Percentiles rank a stretch among this genome's conserved stretches.
These are phyloP conservation scores for Alternaria sp. DNA, from an alignment of 2,329 filamentous ascomycete species.

Conservation along the genomic window DNA sequence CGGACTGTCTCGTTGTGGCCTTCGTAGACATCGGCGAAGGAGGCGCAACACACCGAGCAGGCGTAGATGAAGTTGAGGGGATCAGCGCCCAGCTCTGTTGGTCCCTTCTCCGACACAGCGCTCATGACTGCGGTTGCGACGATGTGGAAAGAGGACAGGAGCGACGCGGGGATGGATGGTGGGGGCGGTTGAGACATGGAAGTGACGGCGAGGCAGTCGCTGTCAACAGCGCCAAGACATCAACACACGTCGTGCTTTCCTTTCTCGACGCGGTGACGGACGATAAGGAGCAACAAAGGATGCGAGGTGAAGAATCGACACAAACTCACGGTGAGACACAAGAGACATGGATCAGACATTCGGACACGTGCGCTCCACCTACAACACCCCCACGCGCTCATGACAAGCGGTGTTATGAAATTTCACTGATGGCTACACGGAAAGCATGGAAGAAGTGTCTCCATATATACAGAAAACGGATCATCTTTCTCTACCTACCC, in stretches of 20 bases:
- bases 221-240: conserved; percentile 25
- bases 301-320: background rate
- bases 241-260: conserved; percentile 10
- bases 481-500: conserved; percentile 16
- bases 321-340: background rate
- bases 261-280: background rate
- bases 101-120: conserved; percentile 11
- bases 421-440: background rate
- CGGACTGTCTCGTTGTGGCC: conserved; percentile 44
- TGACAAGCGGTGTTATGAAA: background rate
- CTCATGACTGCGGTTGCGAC: conserved; percentile 16
- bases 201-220: conserved; percentile 18
- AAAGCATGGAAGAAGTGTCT: conserved; percentile 19
- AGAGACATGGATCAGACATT: background rate
- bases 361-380: background rate
- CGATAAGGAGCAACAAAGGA: background rate
- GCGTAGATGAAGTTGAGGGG: conserved; percentile 56
- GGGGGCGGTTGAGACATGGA: conserved; percentile 4
- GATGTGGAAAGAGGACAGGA: conserved; percentile 1
- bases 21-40: conserved; percentile 55
- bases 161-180: background rate
- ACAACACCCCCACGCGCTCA: background rate
- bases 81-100: conserved; percentile 35
- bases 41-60: conserved; percentile 56
- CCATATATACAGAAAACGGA: conserved; percentile 40